These are phyloP conservation scores for Lentinula sp. DNA, from an alignment of 768 basidiomycete species.

Conservation along the genomic window DNA sequence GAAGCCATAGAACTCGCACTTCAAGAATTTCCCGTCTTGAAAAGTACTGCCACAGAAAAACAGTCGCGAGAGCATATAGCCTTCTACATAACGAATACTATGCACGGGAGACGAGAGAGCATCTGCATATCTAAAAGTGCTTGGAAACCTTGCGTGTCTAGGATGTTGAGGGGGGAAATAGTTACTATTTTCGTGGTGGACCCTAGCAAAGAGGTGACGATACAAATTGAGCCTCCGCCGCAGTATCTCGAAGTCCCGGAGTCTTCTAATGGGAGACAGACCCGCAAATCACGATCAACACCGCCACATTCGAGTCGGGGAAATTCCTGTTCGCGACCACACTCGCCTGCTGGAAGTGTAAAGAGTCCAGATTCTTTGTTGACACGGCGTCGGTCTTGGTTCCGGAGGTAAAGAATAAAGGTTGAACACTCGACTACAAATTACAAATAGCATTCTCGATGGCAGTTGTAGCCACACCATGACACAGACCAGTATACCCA, in stretches of 20 bases:
- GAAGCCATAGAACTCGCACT: constrained; percentile 45
- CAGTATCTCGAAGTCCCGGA: constrained; percentile 34
- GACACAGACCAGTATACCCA: too few species aligned
- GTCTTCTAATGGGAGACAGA: constrained; percentile 13
- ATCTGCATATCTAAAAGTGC: constrained; percentile 48
- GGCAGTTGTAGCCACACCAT: too few species aligned
- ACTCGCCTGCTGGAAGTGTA: constrained; percentile 11
- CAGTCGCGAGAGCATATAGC: constrained; percentile 34
- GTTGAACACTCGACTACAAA: too few species aligned
- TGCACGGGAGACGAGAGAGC: constrained; percentile 23
- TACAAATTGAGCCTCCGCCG: constrained; percentile 27
- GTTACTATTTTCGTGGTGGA: constrained; percentile 35
- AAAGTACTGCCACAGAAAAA: not conserved
- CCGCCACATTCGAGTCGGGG: constrained; percentile 16
- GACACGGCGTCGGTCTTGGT: not conserved
- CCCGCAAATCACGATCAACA: constrained; percentile 17
- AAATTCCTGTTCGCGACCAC: constrained; percentile 15
- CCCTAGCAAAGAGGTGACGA: constrained; percentile 16
- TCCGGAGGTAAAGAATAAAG: not conserved
- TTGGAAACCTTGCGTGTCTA: constrained; percentile 37
- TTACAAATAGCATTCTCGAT: too few species aligned
- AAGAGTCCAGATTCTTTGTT: constrained; percentile 9
- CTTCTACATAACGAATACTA: constrained; percentile 31
- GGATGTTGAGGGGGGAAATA: constrained; percentile 40
- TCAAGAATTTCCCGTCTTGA: constrained; percentile 39